phyloP scores from a whole-genome alignment of 495 filamentous ascomycete genomes.

The Darksidea phi region DNA sequence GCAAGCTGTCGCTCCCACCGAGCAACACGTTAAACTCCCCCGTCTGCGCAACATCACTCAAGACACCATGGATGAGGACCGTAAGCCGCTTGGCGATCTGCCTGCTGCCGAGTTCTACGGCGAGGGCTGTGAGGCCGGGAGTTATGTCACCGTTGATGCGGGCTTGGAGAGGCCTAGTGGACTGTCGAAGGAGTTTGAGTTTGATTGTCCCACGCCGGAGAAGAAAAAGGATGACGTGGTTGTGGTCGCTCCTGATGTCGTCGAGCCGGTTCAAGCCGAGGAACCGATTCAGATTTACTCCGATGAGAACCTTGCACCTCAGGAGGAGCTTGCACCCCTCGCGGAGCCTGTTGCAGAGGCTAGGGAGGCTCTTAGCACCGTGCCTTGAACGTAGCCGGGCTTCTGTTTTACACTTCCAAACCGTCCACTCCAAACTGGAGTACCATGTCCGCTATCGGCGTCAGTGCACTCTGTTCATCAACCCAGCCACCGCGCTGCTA shows the following conservation, averaged over 20 bases:
- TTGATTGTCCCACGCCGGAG: constrained; percentile 11
- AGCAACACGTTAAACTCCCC: constrained; percentile 22
- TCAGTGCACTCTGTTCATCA: too few relatives aligned
- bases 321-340: too few relatives aligned
- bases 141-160: constrained; percentile 46
- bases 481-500: too few relatives aligned
- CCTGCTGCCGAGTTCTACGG: constrained; percentile 70
- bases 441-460: too few relatives aligned
- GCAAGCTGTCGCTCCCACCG: constrained; percentile 1
- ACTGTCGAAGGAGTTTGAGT: constrained; percentile 36
- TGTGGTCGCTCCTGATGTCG: not conserved
- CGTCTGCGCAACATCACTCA: constrained; percentile 28
- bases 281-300: constrained; percentile 23
- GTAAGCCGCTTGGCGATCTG: constrained; percentile 70
- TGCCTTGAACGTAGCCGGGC: too few relatives aligned
- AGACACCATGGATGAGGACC: constrained; percentile 55
- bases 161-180: constrained; percentile 29
- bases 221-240: not conserved
- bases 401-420: too few relatives aligned
- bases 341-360: too few relatives aligned
- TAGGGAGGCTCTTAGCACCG: too few relatives aligned
- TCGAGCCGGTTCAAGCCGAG: constrained; percentile 1
- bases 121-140: constrained; percentile 62
- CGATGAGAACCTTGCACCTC: constrained; percentile 10
- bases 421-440: too few relatives aligned